These are phyloP conservation scores for Magnusiomyces fungicola DNA, from an alignment of 1,139 yeast genomes.

Conservation along the genomic window DNA sequence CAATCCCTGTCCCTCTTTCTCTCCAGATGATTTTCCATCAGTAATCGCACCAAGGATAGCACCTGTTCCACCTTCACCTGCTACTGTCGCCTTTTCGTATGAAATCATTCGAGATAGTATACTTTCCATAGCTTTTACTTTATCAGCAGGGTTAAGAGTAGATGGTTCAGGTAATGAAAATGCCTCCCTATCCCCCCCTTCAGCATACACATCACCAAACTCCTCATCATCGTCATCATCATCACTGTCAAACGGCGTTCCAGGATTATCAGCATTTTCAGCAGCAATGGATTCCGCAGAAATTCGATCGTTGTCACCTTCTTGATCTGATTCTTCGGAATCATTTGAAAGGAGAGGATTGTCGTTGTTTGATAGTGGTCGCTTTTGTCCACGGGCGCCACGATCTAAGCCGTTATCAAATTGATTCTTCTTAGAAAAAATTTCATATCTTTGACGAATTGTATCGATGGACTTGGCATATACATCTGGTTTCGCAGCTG, in stretches of 20 bases:
- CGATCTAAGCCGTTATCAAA: not conserved
- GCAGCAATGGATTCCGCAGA: constrained; percentile 15
- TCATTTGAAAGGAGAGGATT: constrained; percentile 2
- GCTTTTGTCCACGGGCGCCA: not conserved
- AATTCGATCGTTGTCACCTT: not conserved
- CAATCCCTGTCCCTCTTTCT: not conserved
- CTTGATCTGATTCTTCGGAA: constrained; percentile 11
- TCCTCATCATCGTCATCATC: constrained; percentile 24
- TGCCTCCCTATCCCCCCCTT: constrained; percentile 15
- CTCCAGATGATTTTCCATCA: not conserved
- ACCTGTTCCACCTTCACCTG: constrained; percentile 1
- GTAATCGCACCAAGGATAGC: not conserved
- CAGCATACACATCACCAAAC: constrained; percentile 7
- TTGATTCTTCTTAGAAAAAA: constrained; percentile 22
- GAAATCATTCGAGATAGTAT: constrained; percentile 27
- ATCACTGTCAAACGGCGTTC: constrained; percentile 17
- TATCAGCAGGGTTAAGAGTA: constrained; percentile 21
- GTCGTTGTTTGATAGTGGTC: not conserved
- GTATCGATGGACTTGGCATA: constrained; percentile 64
- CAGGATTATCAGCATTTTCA: constrained; percentile 24
- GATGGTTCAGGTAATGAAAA: constrained; percentile 55
- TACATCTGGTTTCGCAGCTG: constrained; percentile 44
- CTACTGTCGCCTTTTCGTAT: constrained; percentile 20
- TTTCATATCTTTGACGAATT: constrained; percentile 53
- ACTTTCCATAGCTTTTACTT: constrained; percentile 22